Conservation (phyloP, 164 flowering plant genomes). For the Vitis vinifera region DNA sequence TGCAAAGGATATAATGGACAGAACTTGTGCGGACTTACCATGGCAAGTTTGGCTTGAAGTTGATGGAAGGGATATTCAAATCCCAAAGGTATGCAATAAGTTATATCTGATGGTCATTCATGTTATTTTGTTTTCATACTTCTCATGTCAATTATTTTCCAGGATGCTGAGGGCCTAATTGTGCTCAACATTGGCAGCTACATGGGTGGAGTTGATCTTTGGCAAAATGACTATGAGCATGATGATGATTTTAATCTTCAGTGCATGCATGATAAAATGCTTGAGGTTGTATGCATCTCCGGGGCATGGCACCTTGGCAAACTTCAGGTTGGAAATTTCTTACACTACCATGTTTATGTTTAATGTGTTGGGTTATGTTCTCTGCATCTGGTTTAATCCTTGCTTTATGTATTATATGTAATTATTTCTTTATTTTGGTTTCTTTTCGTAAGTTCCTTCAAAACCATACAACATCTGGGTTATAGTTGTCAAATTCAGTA, state of each 20-base stretch:
- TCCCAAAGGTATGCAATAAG: conserved; percentile 48
- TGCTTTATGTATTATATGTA: not conserved
- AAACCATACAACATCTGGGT: no score
- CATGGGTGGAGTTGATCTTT: conserved; percentile 81
- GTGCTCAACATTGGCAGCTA: conserved; percentile 79
- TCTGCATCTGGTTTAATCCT: not conserved
- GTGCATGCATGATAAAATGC: conserved; percentile 70
- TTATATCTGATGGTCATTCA: no score
- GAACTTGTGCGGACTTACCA: conserved; percentile 76
- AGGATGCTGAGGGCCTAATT: conserved; percentile 78
- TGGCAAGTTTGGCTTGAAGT: conserved; percentile 82
- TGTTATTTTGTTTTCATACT: not conserved
- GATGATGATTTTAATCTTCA: conserved; percentile 65
- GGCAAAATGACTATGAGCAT: conserved; percentile 79
- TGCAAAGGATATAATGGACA: conserved; percentile 74
- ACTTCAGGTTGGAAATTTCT: conserved; percentile 52
- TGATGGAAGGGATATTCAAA: conserved; percentile 58
- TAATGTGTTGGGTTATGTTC: not conserved
- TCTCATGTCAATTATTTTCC: conserved; percentile 1
- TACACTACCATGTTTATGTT: conserved; percentile 2
- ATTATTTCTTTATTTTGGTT: not conserved
- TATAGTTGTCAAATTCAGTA: no score
- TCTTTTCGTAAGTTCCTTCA: no score
- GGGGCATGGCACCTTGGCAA: conserved; percentile 91
- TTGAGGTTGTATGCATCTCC: conserved; percentile 66